Evolutionary conservation across 208 protist species (phyloP).

Genomic region (Strigomonas culicis): DNA sequence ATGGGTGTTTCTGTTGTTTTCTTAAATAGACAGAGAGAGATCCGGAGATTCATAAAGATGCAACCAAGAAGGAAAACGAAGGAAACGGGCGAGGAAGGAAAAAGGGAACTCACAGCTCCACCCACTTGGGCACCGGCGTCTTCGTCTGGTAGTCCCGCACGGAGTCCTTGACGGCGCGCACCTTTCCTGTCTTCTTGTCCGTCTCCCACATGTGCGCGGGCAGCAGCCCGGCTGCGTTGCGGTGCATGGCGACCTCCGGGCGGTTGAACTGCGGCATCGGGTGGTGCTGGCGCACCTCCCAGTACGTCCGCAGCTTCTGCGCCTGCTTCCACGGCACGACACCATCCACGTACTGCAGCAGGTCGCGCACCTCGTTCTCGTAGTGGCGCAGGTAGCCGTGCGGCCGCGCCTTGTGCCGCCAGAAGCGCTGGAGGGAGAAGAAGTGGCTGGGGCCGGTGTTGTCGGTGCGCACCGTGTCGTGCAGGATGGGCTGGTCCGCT

Average conservation of each 20-base stretch:
- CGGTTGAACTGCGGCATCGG: conserved; percentile 90
- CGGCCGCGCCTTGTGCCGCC: conserved; percentile 86
- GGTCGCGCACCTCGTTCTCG: conserved; percentile 86
- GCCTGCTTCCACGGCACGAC: conserved; percentile 88
- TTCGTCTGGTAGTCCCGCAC: conserved; percentile 90
- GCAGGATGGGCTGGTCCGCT: conserved; percentile 83
- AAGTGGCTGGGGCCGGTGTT: conserved; percentile 74
- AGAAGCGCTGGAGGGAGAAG: conserved; percentile 83
- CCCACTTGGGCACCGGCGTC: conserved; percentile 77
- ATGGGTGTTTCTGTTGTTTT: conserved; percentile 5
- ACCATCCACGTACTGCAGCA: conserved; percentile 86
- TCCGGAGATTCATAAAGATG: not conserved
- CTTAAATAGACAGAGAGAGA: conserved; percentile 6
- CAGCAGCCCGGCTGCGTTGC: conserved; percentile 76
- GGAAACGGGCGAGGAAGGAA: not conserved
- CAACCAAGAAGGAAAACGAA: conserved; percentile 1
- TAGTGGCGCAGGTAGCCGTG: conserved; percentile 88
- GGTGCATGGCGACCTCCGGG: conserved; percentile 87
- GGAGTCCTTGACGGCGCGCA: conserved; percentile 88
- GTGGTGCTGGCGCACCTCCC: conserved; percentile 87
- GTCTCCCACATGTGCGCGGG: conserved; percentile 85
- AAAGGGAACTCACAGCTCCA: conserved; percentile 47
- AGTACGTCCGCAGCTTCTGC: conserved; percentile 89
- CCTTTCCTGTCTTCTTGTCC: conserved; percentile 91
- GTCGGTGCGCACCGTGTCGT: conserved; percentile 76